Percentiles rank a stretch among this genome's conserved stretches.
Conservation (phyloP, 352 stramenopile genomes). For the Phytophthora fragariaefolia region DNA sequence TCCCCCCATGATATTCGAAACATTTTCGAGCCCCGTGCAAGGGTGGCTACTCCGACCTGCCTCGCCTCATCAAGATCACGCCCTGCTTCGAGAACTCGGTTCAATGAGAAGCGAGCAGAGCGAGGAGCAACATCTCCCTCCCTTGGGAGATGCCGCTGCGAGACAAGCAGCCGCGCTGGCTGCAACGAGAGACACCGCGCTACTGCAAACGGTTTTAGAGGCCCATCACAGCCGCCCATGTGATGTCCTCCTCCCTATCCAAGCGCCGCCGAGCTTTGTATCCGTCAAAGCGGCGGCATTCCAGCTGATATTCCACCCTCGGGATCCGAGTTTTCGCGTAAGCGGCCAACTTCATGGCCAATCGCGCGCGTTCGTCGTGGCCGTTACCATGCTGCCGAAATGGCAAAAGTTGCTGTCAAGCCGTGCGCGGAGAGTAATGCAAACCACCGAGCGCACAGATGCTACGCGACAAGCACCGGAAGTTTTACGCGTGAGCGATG, state of each 20-base stretch:
- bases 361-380: background rate
- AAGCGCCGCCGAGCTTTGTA: background rate
- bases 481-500: background rate
- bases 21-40: background rate
- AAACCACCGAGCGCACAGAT: no score
- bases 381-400: background rate
- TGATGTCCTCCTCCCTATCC: background rate
- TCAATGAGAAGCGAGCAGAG: background rate
- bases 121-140: background rate
- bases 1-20: background rate
- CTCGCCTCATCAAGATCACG: background rate
- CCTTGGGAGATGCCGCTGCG: background rate
- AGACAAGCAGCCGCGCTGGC: background rate
- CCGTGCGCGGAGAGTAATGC: background rate
- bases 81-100: background rate
- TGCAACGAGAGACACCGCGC: background rate
- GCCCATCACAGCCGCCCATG: background rate
- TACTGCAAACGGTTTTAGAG: background rate
- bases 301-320: conserved; percentile 6
- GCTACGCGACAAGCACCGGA: no score
- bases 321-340: background rate
- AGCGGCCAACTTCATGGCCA: background rate
- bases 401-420: no score
- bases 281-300: background rate
- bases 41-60: background rate